Base-by-base conservation (phyloP, 768 basidiomycete species). In the Clathrus columnatus region DNA sequence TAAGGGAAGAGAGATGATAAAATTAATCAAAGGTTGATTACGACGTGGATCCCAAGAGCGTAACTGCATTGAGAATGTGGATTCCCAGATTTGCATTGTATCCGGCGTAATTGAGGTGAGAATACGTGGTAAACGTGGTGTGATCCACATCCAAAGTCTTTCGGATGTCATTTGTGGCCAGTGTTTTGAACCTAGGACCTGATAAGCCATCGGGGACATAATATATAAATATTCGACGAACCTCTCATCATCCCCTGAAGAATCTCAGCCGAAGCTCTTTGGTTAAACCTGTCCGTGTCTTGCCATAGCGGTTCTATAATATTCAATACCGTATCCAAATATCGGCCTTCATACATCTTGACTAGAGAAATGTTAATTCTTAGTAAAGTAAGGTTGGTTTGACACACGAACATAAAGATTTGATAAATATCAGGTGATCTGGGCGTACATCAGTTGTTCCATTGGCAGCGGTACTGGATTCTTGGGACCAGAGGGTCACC, bases 61-160 rank as follows among this genome's bases (percentile, higher is more conserved):
- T 24, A 94, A 67, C 60, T 73, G 66, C 47, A 65, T 62, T 69
- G 61, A 76, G 63, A 89, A 75, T 26, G 84, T 71, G 20, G 70
- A 74, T 61, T 85, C 85, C 87, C 89, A 92, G 58, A 87, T 83
- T 7, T 72, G 66, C 26, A 88, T 68, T 0, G 90, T 94, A 63
- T 94, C 92, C 45, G 91, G 91, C 61, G 88, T 89, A 64, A 93
- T 86, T 59, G 85, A 83, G 7, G 73, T 69, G 59, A 85, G 82
- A 52, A 92, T 81, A 29, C 72, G 69, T 51, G 83, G 75, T 30
- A 94, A 68, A 46, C 79, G 80, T 30, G 73, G 67, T 5, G 72
- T 69, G 28, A 84, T 70, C 92, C 92, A 95, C 41, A 69, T 60
- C 91, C 88, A 93, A 4, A 94, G 67, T 36, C 69, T 67, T 48